phyloP scores from a whole-genome alignment of 2,329 filamentous ascomycete genomes.

The Aureobasidium lini region DNA sequence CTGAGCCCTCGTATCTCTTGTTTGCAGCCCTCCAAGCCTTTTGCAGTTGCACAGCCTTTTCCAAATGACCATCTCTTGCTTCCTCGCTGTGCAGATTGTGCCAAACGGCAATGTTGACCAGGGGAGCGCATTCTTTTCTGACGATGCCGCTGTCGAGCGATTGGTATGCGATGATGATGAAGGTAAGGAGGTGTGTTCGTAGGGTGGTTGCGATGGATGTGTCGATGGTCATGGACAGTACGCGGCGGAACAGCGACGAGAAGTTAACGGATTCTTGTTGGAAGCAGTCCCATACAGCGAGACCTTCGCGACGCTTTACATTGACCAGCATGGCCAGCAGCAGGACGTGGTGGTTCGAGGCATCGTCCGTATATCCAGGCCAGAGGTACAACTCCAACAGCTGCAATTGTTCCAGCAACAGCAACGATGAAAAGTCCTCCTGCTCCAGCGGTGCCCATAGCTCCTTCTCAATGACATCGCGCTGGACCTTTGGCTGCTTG shows the following conservation, averaged over 20 bases:
- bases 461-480: conserved; percentile 72
- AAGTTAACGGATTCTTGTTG: conserved; percentile 71
- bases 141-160: conserved; percentile 83
- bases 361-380: conserved; percentile 83
- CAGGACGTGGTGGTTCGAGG: conserved; percentile 86
- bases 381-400: conserved; percentile 89
- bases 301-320: conserved; percentile 77
- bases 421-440: conserved; percentile 68
- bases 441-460: conserved; percentile 86
- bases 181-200: conserved; percentile 76
- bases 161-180: conserved; percentile 87
- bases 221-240: conserved; percentile 74
- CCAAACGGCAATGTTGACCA: conserved; percentile 94
- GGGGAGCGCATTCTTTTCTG: conserved; percentile 88
- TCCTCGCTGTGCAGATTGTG: conserved; percentile 78
- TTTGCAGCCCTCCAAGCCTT: conserved; percentile 85
- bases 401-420: conserved; percentile 83
- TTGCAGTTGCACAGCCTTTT: conserved; percentile 64
- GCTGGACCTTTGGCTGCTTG: conserved; percentile 61
- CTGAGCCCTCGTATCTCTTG: conserved; percentile 81
- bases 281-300: conserved; percentile 83
- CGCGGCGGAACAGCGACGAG: conserved; percentile 78
- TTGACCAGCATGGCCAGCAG: conserved; percentile 80
- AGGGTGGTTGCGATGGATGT: conserved; percentile 35
- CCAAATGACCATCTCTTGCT: conserved; percentile 64